These are phyloP conservation scores for Cyberlindnera maclurae DNA, from an alignment of 805 yeast genomes.

Conservation along the genomic window DNA sequence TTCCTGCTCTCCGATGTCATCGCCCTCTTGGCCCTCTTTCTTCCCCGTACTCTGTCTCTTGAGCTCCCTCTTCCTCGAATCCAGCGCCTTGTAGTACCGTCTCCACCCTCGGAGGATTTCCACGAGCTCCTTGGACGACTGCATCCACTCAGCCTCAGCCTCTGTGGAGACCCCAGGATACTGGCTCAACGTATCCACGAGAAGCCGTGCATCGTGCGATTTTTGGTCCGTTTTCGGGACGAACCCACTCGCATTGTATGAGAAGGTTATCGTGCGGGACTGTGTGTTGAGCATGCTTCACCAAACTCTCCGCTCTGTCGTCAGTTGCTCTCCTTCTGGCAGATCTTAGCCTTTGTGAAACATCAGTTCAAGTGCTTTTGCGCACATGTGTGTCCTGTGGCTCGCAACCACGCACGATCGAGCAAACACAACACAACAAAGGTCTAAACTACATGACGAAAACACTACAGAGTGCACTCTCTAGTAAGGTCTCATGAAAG, in stretches of 20 bases:
- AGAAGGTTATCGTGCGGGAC: conserved; percentile 11
- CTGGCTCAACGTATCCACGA: background rate
- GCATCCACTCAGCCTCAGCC: conserved; percentile 14
- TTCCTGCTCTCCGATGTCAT: background rate
- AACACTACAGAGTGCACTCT: background rate
- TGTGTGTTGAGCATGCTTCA: too few species aligned
- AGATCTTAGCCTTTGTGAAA: too few species aligned
- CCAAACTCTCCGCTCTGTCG: too few species aligned
- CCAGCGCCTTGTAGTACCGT: conserved; percentile 22
- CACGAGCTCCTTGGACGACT: conserved; percentile 11
- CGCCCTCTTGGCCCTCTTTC: background rate
- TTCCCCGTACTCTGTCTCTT: conserved; percentile 5
- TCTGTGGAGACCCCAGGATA: conserved; percentile 4
- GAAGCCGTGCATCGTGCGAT: background rate
- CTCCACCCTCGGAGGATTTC: conserved; percentile 18
- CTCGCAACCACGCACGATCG: too few species aligned
- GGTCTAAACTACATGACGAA: too few species aligned
- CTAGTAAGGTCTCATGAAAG: conserved; percentile 3
- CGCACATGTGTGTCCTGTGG: too few species aligned
- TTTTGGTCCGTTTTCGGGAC: conserved; percentile 8
- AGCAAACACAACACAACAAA: too few species aligned
- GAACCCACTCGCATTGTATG: conserved; percentile 4
- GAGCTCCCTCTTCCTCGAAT: conserved; percentile 20
- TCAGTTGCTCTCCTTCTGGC: too few species aligned
- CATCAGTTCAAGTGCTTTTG: too few species aligned